Base-by-base conservation (phyloP, 164 flowering plant species). In the Piper longum region DNA sequence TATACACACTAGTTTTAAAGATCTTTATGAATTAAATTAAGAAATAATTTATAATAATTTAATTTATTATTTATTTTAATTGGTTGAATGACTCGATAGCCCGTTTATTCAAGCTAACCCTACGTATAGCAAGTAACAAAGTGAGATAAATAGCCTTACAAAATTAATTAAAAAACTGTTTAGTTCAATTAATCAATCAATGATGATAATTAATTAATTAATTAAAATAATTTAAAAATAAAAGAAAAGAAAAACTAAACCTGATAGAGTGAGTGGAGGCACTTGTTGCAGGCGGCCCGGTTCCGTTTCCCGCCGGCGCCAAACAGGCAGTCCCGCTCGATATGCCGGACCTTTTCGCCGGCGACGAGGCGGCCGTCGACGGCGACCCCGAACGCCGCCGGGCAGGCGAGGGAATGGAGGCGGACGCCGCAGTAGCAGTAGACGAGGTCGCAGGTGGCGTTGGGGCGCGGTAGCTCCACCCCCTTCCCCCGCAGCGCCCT, bases 391-490 rank as follows among this genome's bases (percentile, higher is more conserved):
- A 26, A 26, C 36, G 87, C 82, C 66, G 77, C 86, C 0, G 96
- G 86, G 57, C 96, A 92, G 70, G 77, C 86, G 63, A 87, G 59
- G 0, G 82, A 83, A 57, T 81, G 96, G 62, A 92, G 66, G 62
- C 95, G 69, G 4, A 92, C 82, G 11, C 96, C 96, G 69, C 98
- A 92, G 67, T 80, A 85, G 63, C 98, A 92, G 66, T 79, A 85
- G 17, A 84, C 84, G n/a, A 78, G 70, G 68, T 89, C 98, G 62
- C 98, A 89, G 6, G 93, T 85, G 73, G 74, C 85, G 61, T 92
- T 87, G 0, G 88, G 89, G 56, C 60, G 57, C 2, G 60, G 56
- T 61, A 92, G 56, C 56, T 78, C 74, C 4, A 92, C 67, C 5
- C 93, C 93, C 48, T 62, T 79, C 41, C 54, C 70, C 8, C 54